phyloP scores from a whole-genome alignment of 441 rosid species.

The Breynia disticha region DNA sequence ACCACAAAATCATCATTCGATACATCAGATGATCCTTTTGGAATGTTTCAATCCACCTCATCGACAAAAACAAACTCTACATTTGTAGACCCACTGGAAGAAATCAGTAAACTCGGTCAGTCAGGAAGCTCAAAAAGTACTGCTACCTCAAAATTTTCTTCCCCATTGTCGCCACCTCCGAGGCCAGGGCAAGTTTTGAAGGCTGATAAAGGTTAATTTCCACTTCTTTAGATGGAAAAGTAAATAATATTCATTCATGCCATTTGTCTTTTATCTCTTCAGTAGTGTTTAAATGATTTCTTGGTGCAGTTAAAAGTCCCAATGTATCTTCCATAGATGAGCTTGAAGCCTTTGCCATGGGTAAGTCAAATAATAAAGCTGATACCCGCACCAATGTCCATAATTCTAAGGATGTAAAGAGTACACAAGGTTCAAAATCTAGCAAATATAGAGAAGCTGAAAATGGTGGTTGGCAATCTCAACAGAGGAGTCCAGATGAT shows the following conservation, averaged over 20 bases:
- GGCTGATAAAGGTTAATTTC: constrained; percentile 42
- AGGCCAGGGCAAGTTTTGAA: constrained; percentile 49
- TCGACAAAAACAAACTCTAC: constrained; percentile 26
- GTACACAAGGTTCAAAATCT: constrained; percentile 18
- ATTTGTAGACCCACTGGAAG: constrained; percentile 46
- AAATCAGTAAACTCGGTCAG: constrained; percentile 33
- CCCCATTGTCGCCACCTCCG: constrained; percentile 62
- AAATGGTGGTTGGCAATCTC: constrained; percentile 29
- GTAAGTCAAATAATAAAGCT: constrained; percentile 31
- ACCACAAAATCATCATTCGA: constrained; percentile 26
- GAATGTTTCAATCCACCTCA: constrained; percentile 47
- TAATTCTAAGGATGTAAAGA: constrained; percentile 22
- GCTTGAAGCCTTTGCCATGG: constrained; percentile 70
- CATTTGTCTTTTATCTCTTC: constrained; percentile 11
- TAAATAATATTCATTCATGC: constrained; percentile 4
- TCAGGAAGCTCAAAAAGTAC: constrained; percentile 25
- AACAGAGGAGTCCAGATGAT: constrained; percentile 39
- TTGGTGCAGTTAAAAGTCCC: constrained; percentile 40
- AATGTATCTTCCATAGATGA: constrained; percentile 50
- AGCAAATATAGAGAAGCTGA: constrained; percentile 50
- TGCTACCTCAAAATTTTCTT: constrained; percentile 23
- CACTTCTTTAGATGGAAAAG: constrained; percentile 15
- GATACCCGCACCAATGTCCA: constrained; percentile 16
- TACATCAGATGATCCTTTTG: constrained; percentile 50
- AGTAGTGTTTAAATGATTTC: constrained; percentile 9